Evolutionary conservation across 305 asterid genomes (phyloP), one percentile per base, ranked within the genome.

Genomic region (Rubia peregrina): DNA sequence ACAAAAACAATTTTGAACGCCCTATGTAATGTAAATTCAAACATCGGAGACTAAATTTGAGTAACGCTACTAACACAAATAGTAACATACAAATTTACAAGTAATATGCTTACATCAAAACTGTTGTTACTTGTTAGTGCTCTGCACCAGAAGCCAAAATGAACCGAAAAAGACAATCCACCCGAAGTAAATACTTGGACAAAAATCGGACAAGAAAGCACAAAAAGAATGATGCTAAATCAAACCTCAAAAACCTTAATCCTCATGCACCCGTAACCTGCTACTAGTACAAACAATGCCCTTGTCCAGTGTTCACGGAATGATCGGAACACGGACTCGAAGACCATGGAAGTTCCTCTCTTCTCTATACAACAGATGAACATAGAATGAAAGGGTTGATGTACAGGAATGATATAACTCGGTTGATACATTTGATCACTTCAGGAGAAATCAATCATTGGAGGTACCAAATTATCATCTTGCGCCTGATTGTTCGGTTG

Each of bases 371-470:
- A 48, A 24, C 19, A 30, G 46, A 53, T 19, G 19, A 16, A 61
- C 44, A 22, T 17, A 22, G 65, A 13, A 57, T 8, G 42, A 19
- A 22, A 53, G 61, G 56, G 13, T 8, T 65, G 44, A 8, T 63
- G 41, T 55, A 14, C 67, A 59, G 43, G 55, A 33, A 51, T 30
- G 46, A 56, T 30, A 24, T 17, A 19, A 51, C 12, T 30, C n/a
- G 11, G 46, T 17, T 16, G 24, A 38, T 38, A 12, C 14, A 6
- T 26, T 30, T 22, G 36, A 59, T 22, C 44, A 59, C 69, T 55
- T 88, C 79, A 92, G 64, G 91, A 80, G 75, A 86, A 92, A 76
- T 89, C 89, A 6, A 91, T 87, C 97, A 91, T 89, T 21, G 83
- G 73, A 56, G 71, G 83, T 62, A 85, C 96, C 12, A 76, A 69